Percentiles rank a stretch among this genome's conserved stretches.
Conservation (phyloP, 75 land plant genomes). For the Cunninghamia lanceolata region DNA sequence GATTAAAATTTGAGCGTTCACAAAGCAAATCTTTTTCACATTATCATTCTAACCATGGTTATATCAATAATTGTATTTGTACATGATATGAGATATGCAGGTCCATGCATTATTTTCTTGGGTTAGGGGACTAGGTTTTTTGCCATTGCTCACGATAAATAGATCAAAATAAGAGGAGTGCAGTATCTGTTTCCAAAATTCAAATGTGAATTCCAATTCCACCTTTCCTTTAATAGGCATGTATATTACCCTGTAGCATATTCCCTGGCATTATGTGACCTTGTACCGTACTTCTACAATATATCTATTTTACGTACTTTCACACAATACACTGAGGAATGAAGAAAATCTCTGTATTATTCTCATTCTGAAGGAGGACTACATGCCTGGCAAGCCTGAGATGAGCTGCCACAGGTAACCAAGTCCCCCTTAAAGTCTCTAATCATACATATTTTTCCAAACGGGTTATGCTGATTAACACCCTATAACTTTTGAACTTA, state of each 20-base stretch:
- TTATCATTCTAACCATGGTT: too few species aligned
- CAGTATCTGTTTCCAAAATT: not conserved
- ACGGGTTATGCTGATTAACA: not conserved
- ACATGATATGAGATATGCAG: too few species aligned
- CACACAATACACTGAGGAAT: too few species aligned
- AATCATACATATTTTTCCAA: not conserved
- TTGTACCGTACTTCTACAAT: too few species aligned
- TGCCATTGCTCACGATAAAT: too few species aligned
- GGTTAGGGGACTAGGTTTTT: too few species aligned
- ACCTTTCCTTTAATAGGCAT: not conserved
- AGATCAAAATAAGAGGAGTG: not conserved
- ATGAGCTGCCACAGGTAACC: not conserved
- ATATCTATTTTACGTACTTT: too few species aligned
- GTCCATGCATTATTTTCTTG: too few species aligned
- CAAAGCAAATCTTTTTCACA: not conserved
- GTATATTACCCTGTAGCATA: too few species aligned
- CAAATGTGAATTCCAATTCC: not conserved
- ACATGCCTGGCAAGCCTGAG: not conserved
- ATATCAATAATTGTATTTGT: too few species aligned
- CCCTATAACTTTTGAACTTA: not conserved
- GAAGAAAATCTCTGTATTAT: too few species aligned
- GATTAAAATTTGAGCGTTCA: not conserved
- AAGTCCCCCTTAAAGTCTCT: not conserved
- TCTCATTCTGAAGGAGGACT: too few species aligned
- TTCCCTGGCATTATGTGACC: not conserved